These are phyloP conservation scores for Fusarium sublunatum DNA, from an alignment of 2,329 filamentous ascomycete species.

Conservation along the genomic window DNA sequence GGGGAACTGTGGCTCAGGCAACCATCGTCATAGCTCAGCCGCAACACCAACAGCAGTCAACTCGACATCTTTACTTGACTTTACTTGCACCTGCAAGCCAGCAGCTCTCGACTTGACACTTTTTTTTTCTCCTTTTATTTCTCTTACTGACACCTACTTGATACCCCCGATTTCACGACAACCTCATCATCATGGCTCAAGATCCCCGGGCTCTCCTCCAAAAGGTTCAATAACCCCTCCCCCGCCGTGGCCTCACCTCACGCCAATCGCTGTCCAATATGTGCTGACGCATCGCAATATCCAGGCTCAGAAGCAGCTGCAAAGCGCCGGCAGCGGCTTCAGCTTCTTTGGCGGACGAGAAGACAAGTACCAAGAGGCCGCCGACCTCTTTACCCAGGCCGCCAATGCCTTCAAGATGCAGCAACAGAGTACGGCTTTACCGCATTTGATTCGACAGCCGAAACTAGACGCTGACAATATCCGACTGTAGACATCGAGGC, in stretches of 20 bases:
- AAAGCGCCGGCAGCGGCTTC: slow-evolving; percentile 82
- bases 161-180: slow-evolving; percentile 21
- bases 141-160: slow-evolving; percentile 6
- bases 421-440: slow-evolving; percentile 73
- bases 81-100: slow-evolving; percentile 18
- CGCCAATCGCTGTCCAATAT: slow-evolving; percentile 11
- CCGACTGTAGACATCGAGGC: slow-evolving; percentile 78
- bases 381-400: slow-evolving; percentile 87
- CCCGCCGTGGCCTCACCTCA: slow-evolving; percentile 27
- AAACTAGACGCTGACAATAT: slow-evolving; percentile 20
- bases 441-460: background rate
- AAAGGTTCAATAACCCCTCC: slow-evolving; percentile 65
- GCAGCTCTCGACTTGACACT: slow-evolving; percentile 30
- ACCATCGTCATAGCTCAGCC: slow-evolving; percentile 46
- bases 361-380: slow-evolving; percentile 91
- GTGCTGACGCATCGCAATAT: slow-evolving; percentile 16
- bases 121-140: slow-evolving; percentile 14
- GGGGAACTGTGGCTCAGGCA: slow-evolving; percentile 40
- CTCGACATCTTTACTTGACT: slow-evolving; percentile 24
- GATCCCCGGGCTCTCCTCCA: slow-evolving; percentile 82
- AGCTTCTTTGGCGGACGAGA: slow-evolving; percentile 87
- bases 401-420: slow-evolving; percentile 93
- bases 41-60: slow-evolving; percentile 13
- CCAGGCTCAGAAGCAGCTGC: slow-evolving; percentile 87
- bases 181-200: slow-evolving; percentile 69